Conservation (phyloP, 352 stramenopile species). For the Phytophthora sp. region DNA sequence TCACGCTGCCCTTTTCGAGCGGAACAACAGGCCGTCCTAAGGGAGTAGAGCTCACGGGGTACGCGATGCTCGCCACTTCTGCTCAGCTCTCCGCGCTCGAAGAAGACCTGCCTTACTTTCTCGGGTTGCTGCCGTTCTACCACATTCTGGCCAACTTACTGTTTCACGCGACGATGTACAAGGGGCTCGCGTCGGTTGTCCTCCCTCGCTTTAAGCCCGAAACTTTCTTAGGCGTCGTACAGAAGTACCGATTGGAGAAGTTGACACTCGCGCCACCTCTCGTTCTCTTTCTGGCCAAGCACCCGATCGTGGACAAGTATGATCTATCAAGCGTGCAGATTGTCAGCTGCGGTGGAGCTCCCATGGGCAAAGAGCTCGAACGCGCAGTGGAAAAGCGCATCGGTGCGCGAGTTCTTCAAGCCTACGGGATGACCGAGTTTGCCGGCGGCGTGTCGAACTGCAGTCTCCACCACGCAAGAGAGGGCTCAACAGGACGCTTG, state of each 20-base stretch:
- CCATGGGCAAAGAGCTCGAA: conserved; percentile 44
- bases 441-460: conserved; percentile 21
- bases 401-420: conserved; percentile 34
- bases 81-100: conserved; percentile 51
- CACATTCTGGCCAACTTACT: conserved; percentile 92
- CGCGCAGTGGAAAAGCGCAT: conserved; percentile 60
- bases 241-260: conserved; percentile 37
- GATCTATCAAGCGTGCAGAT: conserved; percentile 66
- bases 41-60: conserved; percentile 88
- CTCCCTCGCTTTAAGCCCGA: conserved; percentile 87
- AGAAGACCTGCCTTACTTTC: conserved; percentile 24
- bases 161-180: conserved; percentile 73
- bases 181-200: conserved; percentile 77
- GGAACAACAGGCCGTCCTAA: conserved; percentile 89
- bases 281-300: conserved; percentile 70
- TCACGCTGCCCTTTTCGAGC: conserved; percentile 86
- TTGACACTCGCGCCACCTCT: conserved; percentile 78
- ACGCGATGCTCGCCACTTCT: conserved; percentile 78
- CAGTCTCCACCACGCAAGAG: conserved; percentile 5
- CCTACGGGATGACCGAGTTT: conserved; percentile 60
- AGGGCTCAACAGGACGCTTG: conserved; percentile 42
- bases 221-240: conserved; percentile 77
- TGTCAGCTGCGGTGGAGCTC: conserved; percentile 79
- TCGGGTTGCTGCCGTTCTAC: conserved; percentile 91
- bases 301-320: conserved; percentile 85